Evolutionary conservation across 768 basidiomycete species (phyloP), one percentile per base, ranked within the genome.

Genomic region (Collybiopsis confluens): DNA sequence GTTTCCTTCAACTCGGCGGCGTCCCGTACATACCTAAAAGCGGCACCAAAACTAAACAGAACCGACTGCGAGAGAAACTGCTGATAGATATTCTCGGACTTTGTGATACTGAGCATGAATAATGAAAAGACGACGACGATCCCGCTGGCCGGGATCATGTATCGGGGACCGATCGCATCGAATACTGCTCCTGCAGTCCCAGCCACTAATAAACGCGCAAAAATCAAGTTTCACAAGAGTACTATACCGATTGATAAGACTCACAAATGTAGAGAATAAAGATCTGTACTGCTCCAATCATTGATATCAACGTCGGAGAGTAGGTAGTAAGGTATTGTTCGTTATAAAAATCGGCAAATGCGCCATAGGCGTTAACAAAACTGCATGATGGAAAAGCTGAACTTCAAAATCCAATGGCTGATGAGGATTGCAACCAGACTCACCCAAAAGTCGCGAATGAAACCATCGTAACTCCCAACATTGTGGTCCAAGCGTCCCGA

Each of bases 241-340:
- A 33, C 6, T 13, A 33, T 5, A 33, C 30, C 30, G 30, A 33
- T 33, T 5, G 13, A 33, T 6, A 33, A 27, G 21, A 1, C 18
- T 57, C 13, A 50, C 61, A 62, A 33, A 56, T 44, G 33, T 65
- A 69, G 1, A 66, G 52, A 8, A 68, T 30, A 46, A 62, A 65
- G 10, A 68, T 13, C 30, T 67, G 65, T 11, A 67, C 43, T 11
- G 66, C 59, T 4, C 67, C 67, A 40, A 68, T 65, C 61, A 67
- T 64, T 10, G 59, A 56, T 18, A 68, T 62, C 6, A 63, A 27
- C 1, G 66, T 62, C 5, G 65, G 45, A 15, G 66, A 64, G 45
- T 67, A 68, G 10, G 62, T 55, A 1, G 63, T 58, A 7, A 68
- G 58, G 30, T 64, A 65, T 7, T 37, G 54, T 16, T 59, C 49